Evolutionary conservation across 192 early-diverging fungal species (phyloP), one percentile per base, ranked within the genome.

Genomic region (Geosiphon pyriformis): DNA sequence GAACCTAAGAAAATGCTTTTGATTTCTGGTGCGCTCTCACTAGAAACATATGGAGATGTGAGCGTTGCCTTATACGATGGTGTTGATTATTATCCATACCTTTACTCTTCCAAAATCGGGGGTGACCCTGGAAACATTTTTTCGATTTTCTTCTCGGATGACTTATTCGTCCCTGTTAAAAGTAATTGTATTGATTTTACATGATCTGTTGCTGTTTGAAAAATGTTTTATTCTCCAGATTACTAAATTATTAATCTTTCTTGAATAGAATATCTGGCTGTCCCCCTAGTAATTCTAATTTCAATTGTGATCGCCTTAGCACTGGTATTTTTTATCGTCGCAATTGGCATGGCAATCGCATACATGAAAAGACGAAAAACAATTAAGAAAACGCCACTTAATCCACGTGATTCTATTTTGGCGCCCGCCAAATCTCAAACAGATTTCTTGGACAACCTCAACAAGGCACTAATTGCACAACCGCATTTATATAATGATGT

Each of bases 271-370:
- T 72, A 69, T 25, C 65, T 79, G 10, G 62, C 89, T 0, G 69
- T 84, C 0, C 82, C 85, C 3, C 70, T 86, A 35, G 85, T 91
- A 2, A 86, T 91, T 29, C 69, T 89, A 12, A 84, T 89, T 51
- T 84, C 89, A 33, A 74, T 86, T 26, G 86, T 81, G 6, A 86
- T 88, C 42, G 84, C 89, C 20, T 74, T 89, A 22, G 83, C 76
- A 1, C 70, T 91, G 0, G 83, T 87, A 18, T 80, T 86, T 69
- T 67, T 86, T 2, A 81, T 88, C 47, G 85, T 89, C 18, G 64
- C 80, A 15, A 48, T 80, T 33, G 86, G 84, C 1, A 76, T 89
- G 54, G 48, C 78, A 8, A 83, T 83, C n/a, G 52, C 77, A 18
- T 73, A 71, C 56, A 25, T 71, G 10, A 63, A 58, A 29, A 37